These are phyloP conservation scores for Orbilia ellipsospora DNA, from an alignment of 2,329 filamentous ascomycete genomes.

Conservation along the genomic window DNA sequence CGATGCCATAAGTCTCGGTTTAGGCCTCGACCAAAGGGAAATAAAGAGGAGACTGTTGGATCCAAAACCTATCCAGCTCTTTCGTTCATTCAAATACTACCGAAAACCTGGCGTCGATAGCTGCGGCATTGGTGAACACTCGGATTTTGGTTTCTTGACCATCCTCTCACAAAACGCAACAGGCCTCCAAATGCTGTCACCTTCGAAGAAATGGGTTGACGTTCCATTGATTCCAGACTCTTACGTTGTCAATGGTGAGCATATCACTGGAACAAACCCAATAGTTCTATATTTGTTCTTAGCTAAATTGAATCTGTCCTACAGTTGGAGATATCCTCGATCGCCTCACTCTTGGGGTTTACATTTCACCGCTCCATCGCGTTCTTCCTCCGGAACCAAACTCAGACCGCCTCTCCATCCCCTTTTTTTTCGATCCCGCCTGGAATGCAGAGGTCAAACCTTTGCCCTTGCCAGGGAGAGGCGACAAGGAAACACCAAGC, in stretches of 20 bases:
- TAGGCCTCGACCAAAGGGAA: constrained; percentile 9
- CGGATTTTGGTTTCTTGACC: constrained; percentile 12
- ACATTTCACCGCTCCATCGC: constrained; percentile 30
- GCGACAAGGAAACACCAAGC: constrained; percentile 5
- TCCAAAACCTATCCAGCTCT: constrained; percentile 16
- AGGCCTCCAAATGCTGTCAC: constrained; percentile 22
- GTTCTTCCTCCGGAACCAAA: constrained; percentile 20
- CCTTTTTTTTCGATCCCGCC: constrained; percentile 33
- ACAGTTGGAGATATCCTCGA: constrained; percentile 38
- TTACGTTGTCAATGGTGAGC: constrained; percentile 23
- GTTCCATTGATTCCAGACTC: constrained; percentile 28
- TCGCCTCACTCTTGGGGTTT: constrained; percentile 19
- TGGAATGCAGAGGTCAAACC: constrained; percentile 24
- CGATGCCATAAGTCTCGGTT: constrained; percentile 18
- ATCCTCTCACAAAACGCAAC: constrained; percentile 30
- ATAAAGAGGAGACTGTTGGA: constrained; percentile 9
- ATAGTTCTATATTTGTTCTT: constrained; percentile 1
- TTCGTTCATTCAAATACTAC: constrained; percentile 23
- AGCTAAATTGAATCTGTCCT: constrained; percentile 7
- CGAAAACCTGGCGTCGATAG: constrained; percentile 5
- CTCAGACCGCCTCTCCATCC: constrained; percentile 23
- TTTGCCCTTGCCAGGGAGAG: constrained; percentile 1
- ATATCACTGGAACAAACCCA: constrained; percentile 3
- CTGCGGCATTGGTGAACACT: constrained; percentile 14
- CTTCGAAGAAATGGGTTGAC: constrained; percentile 29